Base-by-base conservation (phyloP, 306 rosid genomes). In the Alnus glutinosa region DNA sequence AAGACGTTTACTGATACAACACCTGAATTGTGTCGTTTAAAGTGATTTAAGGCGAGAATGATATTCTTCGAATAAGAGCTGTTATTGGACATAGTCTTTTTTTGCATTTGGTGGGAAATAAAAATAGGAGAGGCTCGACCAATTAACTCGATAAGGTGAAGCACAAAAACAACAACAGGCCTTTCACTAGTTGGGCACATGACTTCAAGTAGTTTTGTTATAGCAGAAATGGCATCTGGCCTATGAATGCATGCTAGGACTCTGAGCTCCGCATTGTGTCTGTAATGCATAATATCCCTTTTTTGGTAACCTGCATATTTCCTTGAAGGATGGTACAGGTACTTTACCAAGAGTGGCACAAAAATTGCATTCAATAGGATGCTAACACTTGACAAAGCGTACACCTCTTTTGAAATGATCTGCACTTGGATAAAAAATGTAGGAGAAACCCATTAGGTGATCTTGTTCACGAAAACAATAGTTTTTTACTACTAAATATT, bases 121-220 rank as follows among this genome's bases (percentile, higher is more conserved):
- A 90, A 86, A n/a, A 85, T 15, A 0, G 94, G 94, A 5, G 83
- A 59, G 2, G 83, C 4, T 1, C 92, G 42, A 1, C 94, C 94
- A 19, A 88, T 81, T 0, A 87, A 84, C 79, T 88, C 87, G 2
- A 90, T 83, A 0, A 88, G 87, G 62, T 90, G 92, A 74, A 90
- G 19, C 5, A 55, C 94, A 19, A 85, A 84, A 18, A 88, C 80
- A 0, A 1, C 11, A 0, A 90, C 67, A 2, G 92, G 89, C 5
- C 58, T n/a, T 23, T 85, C 84, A 1, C 3, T 5, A 23, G 89
- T 19, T 57, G 94, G 90, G 72, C 80, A 75, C 14, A 81, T 79
- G 12, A 85, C 59, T 76, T 86, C 88, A 1, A 90, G 69, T 48
- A 85, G 51, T 30, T 86, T 78, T 42, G 61, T 79, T 48, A 81